phyloP scores from a whole-genome alignment of 176 grass and related monocot species.

The Guadua angustifolia region DNA sequence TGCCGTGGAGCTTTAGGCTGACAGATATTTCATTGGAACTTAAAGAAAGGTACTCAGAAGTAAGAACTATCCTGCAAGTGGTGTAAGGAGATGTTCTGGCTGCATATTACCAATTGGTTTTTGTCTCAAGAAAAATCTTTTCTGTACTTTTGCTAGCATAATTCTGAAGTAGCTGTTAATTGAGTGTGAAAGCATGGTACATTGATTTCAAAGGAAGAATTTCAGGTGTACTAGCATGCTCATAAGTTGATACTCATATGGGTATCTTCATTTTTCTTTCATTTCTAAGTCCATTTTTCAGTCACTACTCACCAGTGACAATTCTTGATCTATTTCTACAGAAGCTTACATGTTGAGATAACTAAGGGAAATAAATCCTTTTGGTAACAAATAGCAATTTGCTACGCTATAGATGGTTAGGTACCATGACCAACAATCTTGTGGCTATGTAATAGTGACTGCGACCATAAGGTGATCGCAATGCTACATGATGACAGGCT shows the following conservation, averaged over 20 bases:
- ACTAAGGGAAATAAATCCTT: background rate
- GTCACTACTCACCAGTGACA: background rate
- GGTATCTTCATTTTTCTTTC: background rate
- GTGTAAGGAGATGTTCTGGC: background rate
- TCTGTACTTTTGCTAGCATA: background rate
- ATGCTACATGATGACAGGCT: background rate
- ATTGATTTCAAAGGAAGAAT: background rate
- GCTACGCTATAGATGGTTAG: background rate
- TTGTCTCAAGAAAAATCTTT: background rate
- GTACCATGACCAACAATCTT: background rate
- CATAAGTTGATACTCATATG: constrained; percentile 3
- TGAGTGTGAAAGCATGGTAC: background rate
- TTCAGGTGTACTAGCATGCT: constrained; percentile 20
- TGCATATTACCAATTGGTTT: background rate
- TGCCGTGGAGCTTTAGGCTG: background rate
- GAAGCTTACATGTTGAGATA: background rate
- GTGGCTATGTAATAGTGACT: background rate
- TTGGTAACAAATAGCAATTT: background rate
- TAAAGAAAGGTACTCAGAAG: background rate
- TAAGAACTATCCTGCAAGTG: constrained; percentile 5
- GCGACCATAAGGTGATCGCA: background rate
- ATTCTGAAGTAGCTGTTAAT: background rate
- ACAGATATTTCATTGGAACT: background rate
- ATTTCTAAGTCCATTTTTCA: background rate
- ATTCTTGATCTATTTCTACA: background rate